Base-by-base conservation (phyloP, 257 asterid genomes). In the Gentiana macrophylla region DNA sequence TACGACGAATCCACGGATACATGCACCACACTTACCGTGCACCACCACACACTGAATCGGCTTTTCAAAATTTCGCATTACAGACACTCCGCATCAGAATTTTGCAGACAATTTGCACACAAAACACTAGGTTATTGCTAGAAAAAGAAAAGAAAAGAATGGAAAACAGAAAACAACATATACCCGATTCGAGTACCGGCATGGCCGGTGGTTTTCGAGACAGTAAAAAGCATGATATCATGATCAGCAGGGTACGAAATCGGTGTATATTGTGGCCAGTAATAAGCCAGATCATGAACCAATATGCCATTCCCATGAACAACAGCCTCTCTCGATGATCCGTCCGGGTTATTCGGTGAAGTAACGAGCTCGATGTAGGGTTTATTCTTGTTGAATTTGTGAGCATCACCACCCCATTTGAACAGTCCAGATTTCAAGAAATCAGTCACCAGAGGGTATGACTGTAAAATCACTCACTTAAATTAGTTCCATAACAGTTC, bases 341-440 rank as follows among this genome's bases (percentile, higher is more conserved):
- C 98, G 51, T 91, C 98, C 3, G 98, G 98, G 61, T 91, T 91
- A 78, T 91, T 91, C 11, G 98, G 98, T 45, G 84, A 87, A 3
- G 95, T 87, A 52, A 91, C 95, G 36, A 91, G 79, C 67, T 91
- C 98, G 34, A 91, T 80, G 55, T 83, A 91, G 15, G 95, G 94
- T 61, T 71, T 50, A 8, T 72, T 74, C 64, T 58, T 73, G 70
- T 66, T 70, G 64, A 77, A 84, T 46, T 75, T 63, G 66, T 55
- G 51, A 8, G 94, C 96, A 54, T 87, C 94, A 1, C 98, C 98
- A 2, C 57, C 92, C 98, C 98, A 91, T 66, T 79, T 76, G 64
- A 84, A 76, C 24, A 87, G 86, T 50, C 95, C 93, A 5, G 98
- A 91, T 72, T 85, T 91, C 65, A 87, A 73, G 66, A 82, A 74